Evolutionary conservation across 768 basidiomycete species (phyloP).

Genomic region (Mycena venus): DNA sequence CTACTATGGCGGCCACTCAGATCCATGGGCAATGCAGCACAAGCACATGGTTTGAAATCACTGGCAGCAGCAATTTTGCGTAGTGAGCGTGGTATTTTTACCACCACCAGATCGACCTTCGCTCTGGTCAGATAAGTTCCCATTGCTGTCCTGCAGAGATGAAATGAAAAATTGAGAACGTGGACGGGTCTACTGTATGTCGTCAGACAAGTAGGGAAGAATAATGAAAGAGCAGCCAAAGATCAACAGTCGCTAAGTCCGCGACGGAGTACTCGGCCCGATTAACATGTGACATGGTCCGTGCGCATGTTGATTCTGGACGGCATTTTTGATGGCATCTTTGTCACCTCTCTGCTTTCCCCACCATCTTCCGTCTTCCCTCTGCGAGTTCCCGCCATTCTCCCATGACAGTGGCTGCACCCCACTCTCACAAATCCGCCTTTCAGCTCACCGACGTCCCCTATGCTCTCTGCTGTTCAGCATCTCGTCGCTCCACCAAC

Average conservation of each 20-base stretch:
- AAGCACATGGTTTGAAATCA: background rate
- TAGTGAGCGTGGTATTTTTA: background rate
- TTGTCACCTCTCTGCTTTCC: too few relatives aligned
- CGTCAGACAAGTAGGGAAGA: background rate
- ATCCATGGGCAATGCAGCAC: background rate
- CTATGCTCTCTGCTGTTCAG: too few relatives aligned
- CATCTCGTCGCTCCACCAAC: too few relatives aligned
- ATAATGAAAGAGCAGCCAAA: slow-evolving; percentile 2
- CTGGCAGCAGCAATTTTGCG: background rate
- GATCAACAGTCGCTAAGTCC: background rate
- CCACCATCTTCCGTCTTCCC: too few relatives aligned
- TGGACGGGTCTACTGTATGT: background rate
- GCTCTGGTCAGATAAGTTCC: background rate
- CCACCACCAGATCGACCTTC: background rate
- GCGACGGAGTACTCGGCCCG: too few relatives aligned
- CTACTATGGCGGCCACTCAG: background rate
- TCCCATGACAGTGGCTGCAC: too few relatives aligned
- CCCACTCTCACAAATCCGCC: too few relatives aligned
- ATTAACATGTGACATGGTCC: too few relatives aligned
- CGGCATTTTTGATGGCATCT: too few relatives aligned
- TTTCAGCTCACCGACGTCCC: too few relatives aligned
- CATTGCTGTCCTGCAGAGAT: background rate
- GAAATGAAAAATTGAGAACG: background rate
- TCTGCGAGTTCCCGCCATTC: too few relatives aligned
- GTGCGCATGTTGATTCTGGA: too few relatives aligned